Evolutionary conservation across 208 protist species (phyloP), one percentile per base, ranked within the genome.

Genomic region (Leishmania braziliensis): DNA sequence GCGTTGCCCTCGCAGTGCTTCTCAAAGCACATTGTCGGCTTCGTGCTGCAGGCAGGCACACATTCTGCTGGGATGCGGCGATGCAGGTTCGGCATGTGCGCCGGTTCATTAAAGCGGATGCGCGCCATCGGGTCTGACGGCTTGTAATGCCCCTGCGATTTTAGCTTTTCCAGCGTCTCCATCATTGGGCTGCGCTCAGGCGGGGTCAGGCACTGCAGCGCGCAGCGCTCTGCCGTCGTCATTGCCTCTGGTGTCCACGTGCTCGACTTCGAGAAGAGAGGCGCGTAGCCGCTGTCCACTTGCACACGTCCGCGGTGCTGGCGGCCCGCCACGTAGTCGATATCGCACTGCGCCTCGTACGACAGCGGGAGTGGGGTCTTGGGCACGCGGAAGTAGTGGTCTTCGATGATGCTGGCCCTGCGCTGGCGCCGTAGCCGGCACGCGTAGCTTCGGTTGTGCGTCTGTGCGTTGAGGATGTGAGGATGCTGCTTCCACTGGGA

Each of bases 191-290:
- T 88, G 75, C 79, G 60, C 68, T 76, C 77, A 46, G 75, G 46
- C 46, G 89, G 83, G 36, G 33, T 78, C 16, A 94, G 83, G 69
- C 89, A 92, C 10, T 53, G 50, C 54, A 90, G 82, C 10, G 60
- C 79, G 36, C 36, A 78, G 33, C 56, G 9, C 60, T 90, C 88
- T 8, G 71, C 50, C 83, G 71, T 29, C 20, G 83, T 69, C 53
- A 66, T 36, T 33, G 63, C 63, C 54, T 26, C 29, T 70, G 70
- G 18, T n/a, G 70, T 46, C n/a, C 58, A 39, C 20, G 70, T 18
- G 18, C 39, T 82, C 12, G 60, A 20, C 56, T 81, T 76, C 12
- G 85, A 74, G 78, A 93, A 93, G 69, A 93, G 88, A 12, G 90
- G 82, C 3, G 88, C 88, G 66, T 91, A 87, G 10, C 78, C 78